phyloP scores from a whole-genome alignment of 495 filamentous ascomycete species.

The Xylaria flabelliformis region DNA sequence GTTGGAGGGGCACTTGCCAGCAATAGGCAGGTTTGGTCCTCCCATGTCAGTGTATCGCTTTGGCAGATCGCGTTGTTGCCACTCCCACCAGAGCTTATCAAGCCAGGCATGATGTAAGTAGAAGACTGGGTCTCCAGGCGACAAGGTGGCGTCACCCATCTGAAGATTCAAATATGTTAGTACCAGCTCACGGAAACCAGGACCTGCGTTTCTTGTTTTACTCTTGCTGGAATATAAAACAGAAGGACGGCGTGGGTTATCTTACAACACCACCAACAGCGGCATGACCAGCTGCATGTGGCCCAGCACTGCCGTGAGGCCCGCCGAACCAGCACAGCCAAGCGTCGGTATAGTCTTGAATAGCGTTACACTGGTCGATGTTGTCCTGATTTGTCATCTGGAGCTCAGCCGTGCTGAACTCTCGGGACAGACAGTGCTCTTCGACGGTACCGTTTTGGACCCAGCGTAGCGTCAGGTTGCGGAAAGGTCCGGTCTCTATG shows the following conservation, averaged over 20 bases:
- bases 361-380: constrained; percentile 43
- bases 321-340: constrained; percentile 50
- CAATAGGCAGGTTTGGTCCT: constrained; percentile 34
- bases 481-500: constrained; percentile 53
- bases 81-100: constrained; percentile 58
- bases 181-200: not conserved
- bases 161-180: constrained; percentile 24
- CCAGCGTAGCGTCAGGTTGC: constrained; percentile 45
- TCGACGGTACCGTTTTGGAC: constrained; percentile 26
- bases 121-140: constrained; percentile 57
- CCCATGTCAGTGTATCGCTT: constrained; percentile 39
- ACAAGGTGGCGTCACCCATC: constrained; percentile 41
- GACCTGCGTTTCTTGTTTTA: too few relatives aligned
- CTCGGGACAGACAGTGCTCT: constrained; percentile 46
- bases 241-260: not conserved
- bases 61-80: constrained; percentile 52
- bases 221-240: too few relatives aligned
- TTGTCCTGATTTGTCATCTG: constrained; percentile 25
- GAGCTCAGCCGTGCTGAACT: constrained; percentile 40
- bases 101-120: constrained; percentile 59
- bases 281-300: constrained; percentile 43
- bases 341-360: constrained; percentile 34
- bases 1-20: not conserved
- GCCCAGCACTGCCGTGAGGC: constrained; percentile 38
- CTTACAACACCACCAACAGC: constrained; percentile 43